Conservation (phyloP, 2,329 filamentous ascomycete species). For the Diaporthe sp. region DNA sequence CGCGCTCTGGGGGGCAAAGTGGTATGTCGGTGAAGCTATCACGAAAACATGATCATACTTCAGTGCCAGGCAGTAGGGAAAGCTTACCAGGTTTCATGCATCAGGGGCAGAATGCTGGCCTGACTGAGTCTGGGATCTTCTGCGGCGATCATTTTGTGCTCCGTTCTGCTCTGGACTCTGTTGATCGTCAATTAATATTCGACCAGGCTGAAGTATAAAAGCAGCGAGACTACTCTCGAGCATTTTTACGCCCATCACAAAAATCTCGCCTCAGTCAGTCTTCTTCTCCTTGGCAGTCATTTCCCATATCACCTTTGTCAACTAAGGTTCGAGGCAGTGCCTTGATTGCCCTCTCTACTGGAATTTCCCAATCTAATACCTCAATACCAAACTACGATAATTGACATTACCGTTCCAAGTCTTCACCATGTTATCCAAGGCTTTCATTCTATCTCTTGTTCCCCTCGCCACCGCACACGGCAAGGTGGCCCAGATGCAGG, state of each 20-base stretch:
- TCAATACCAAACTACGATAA: too few species aligned
- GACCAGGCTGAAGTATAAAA: neutral
- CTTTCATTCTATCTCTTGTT: conserved; percentile 22
- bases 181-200: neutral
- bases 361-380: neutral
- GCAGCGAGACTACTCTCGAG: neutral
- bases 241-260: neutral
- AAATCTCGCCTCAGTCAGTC: neutral
- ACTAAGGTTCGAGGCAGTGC: conserved; percentile 28
- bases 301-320: neutral
- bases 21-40: conserved; percentile 16
- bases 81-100: conserved; percentile 24
- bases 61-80: conserved; percentile 21
- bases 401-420: neutral
- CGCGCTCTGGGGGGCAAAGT: neutral
- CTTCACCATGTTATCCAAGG: conserved; percentile 11
- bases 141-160: neutral
- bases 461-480: conserved; percentile 38
- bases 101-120: neutral
- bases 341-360: conserved; percentile 11
- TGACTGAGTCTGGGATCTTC: neutral
- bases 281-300: conserved; percentile 20
- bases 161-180: neutral
- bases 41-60: conserved; percentile 26
- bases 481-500: conserved; percentile 41